A percentile compares a stretch with the other conserved stretches of the same genome.
Evolutionary conservation across 2,329 filamentous ascomycete genomes (phyloP).

Genomic region (Sclerotinia trifoliorum): DNA sequence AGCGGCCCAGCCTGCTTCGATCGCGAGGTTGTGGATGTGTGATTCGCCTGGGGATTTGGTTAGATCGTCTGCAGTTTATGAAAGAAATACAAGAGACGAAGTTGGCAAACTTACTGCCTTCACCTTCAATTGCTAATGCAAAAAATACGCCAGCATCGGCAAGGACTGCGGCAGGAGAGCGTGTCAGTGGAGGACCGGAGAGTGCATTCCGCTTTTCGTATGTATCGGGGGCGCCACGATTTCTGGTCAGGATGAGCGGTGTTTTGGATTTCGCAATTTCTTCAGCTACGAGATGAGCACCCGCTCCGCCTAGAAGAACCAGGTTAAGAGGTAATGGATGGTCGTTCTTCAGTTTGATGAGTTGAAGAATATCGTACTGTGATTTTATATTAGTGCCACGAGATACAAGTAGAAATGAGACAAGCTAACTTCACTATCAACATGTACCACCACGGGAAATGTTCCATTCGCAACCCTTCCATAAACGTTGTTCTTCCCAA

Average conservation of each 20-base stretch:
- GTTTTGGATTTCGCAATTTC: slow-evolving; percentile 45
- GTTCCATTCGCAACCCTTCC: slow-evolving; percentile 42
- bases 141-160: slow-evolving; percentile 44
- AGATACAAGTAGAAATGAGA: not conserved
- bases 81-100: slow-evolving; percentile 23
- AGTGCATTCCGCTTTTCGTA: slow-evolving; percentile 44
- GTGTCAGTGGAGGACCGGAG: slow-evolving; percentile 45
- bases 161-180: slow-evolving; percentile 43
- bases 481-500: slow-evolving; percentile 42
- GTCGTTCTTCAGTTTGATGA: slow-evolving; percentile 44
- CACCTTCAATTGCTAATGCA: slow-evolving; percentile 40
- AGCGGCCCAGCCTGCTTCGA: slow-evolving; percentile 45
- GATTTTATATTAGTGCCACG: not conserved
- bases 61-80: not conserved
- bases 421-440: slow-evolving; percentile 42
- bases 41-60: slow-evolving; percentile 36
- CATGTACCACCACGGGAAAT: slow-evolving; percentile 45
- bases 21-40: slow-evolving; percentile 43
- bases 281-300: slow-evolving; percentile 44
- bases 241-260: slow-evolving; percentile 46
- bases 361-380: slow-evolving; percentile 45
- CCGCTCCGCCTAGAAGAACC: slow-evolving; percentile 44
- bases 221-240: slow-evolving; percentile 39
- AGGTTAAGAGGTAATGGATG: slow-evolving; percentile 38
- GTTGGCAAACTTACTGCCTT: slow-evolving; percentile 23